phyloP scores from a whole-genome alignment of 257 asterid species.

The Petunia secreta region DNA sequence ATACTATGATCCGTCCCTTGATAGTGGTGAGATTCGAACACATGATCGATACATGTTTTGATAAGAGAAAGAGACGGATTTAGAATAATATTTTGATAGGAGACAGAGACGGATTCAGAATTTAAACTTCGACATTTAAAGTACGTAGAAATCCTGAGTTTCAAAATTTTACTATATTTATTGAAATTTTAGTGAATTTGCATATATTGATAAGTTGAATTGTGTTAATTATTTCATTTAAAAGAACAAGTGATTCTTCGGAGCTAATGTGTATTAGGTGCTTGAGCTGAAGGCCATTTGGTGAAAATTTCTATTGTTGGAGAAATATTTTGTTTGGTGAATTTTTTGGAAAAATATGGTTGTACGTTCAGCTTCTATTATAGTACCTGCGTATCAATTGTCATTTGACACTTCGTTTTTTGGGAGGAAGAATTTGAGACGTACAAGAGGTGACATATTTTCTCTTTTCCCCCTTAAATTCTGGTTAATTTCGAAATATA shows the following conservation, averaged over 20 bases:
- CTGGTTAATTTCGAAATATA: not conserved
- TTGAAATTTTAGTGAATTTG: too few relatives aligned
- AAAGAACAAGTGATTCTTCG: too few relatives aligned
- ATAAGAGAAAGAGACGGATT: too few relatives aligned
- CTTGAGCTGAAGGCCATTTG: not conserved
- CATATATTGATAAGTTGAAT: too few relatives aligned
- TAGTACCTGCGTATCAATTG: constrained; percentile 36
- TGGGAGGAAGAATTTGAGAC: constrained; percentile 36
- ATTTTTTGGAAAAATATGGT: constrained; percentile 34
- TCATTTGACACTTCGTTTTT: constrained; percentile 2
- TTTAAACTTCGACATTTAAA: too few relatives aligned
- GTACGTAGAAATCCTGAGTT: too few relatives aligned
- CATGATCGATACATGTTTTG: too few relatives aligned
- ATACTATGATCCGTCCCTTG: not conserved
- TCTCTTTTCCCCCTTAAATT: not conserved
- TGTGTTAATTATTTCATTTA: too few relatives aligned
- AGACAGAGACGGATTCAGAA: too few relatives aligned
- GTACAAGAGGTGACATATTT: constrained; percentile 40
- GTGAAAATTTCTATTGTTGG: not conserved
- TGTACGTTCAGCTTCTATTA: constrained; percentile 33
- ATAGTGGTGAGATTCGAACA: too few relatives aligned
- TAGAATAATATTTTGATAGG: too few relatives aligned
- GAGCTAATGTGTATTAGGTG: not conserved
- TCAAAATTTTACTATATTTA: too few relatives aligned
- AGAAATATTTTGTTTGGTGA: constrained; percentile 14